Base-by-base conservation (phyloP, 2,329 filamentous ascomycete genomes). In the Fusarium decemcellulare region DNA sequence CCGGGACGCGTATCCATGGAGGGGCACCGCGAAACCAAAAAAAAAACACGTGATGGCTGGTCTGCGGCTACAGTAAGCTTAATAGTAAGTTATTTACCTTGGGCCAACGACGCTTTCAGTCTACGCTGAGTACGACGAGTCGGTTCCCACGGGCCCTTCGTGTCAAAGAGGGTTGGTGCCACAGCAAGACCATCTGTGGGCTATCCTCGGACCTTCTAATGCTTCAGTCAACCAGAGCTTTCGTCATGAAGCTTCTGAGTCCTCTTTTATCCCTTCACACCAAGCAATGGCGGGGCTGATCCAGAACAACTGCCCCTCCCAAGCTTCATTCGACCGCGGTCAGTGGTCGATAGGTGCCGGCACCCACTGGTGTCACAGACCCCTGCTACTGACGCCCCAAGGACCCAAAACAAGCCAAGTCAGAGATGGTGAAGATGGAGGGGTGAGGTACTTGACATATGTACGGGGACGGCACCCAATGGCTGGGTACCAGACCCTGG, bases 321-420 rank as follows among this genome's bases (percentile, higher is more conserved):
- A 67, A 64, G 65, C 62, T 72, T 72, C 59, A 40, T 70, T 72
- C 59, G 58, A 70, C 53, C 34, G 48, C 56, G 59, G 37, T 56
- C 68, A 54, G 58, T 63, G 46, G 57, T 36, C 48, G 50, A 57
- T 48, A 14, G 8, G n/a, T 29, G 15, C 5, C 29, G 36, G 37
- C 51, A 56, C 66, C 54, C 48, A 60, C 55, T 67, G 37, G 57
- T 71, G 72, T 74, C 63, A 59, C 72, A 72, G 58, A 74, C 72
- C 72, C 72, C 57, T 71, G 71, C 37, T 55, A 39, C 52, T 47
- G 32, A 58, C 15, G 42, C 32, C 16, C 30, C 36, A 53, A 32
- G 39, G 53, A 44, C 36, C 57, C 48, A 44, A 60, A 60, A 51
- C 39, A 32, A 44, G 51, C 32, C 32, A 44, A 34, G 42, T 61